These are phyloP conservation scores for Plantago coronopus DNA, from an alignment of 305 asterid species.

Conservation along the genomic window DNA sequence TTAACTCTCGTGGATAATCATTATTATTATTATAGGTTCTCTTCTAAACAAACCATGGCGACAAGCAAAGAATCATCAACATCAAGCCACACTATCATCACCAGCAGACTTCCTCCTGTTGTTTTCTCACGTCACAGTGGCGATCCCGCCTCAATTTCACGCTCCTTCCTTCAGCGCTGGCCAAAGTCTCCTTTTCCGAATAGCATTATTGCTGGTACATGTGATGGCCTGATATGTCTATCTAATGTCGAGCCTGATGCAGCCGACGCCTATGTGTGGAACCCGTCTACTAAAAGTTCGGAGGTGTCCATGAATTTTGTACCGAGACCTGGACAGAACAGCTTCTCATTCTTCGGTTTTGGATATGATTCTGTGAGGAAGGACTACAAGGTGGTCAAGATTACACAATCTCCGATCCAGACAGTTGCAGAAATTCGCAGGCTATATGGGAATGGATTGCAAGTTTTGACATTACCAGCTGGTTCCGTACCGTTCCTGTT, in stretches of 20 bases:
- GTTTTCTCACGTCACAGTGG: neutral
- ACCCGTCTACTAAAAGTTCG: neutral
- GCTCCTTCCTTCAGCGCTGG: neutral
- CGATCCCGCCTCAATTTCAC: neutral
- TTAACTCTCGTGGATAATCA: no score
- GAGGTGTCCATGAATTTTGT: neutral
- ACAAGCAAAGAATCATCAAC: no score
- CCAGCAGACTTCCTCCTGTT: no score
- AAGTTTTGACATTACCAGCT: neutral
- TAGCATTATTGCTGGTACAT: neutral
- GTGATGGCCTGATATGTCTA: slow-evolving; percentile 1
- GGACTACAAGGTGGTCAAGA: neutral
- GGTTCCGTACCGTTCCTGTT: neutral
- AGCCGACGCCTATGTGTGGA: neutral
- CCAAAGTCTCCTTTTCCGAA: neutral
- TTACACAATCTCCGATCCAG: neutral
- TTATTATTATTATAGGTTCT: no score
- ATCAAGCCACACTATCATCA: no score
- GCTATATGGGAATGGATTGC: neutral
- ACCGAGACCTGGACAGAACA: neutral
- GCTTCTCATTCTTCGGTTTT: no score
- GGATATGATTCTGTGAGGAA: neutral
- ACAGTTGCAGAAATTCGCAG: neutral
- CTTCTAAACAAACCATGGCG: no score
- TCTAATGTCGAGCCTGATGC: neutral